Base-by-base conservation (phyloP, 2,329 filamentous ascomycete genomes). In the Apiospora pterosperma region DNA sequence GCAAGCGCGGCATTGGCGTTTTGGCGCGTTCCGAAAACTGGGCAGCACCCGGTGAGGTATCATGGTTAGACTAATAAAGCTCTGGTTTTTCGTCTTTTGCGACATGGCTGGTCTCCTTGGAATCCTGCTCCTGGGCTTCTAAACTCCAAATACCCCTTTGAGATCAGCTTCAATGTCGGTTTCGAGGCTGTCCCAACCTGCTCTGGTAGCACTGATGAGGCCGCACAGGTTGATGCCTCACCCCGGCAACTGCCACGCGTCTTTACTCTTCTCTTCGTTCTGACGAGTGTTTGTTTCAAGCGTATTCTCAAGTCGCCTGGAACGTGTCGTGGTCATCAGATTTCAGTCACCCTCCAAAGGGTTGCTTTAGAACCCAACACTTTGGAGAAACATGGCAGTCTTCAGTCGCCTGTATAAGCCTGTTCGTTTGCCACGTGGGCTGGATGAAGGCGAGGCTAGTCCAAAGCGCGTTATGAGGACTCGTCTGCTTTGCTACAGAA, bases 1-100 rank as follows among this genome's bases (percentile, higher is more conserved):
- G 48, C 28, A 34, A 55, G 48, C 48, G 34, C 34, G 48, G 48
- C 48, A 55, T 55, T 34, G 48, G 48, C 48, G 48, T 55, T 55
- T 4, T 34, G 8, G 48, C 48, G 48, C 34, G 31, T n/a, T 5
- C 38, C 16, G 48, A 55, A 16, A 28, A 8, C 48, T 34, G 48
- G n/a, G 48, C 48, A 55, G 48, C 48, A 55, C 34, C 8, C 21
- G 48, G 48, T 55, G 48, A 55, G 28, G 19, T 34, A 55, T 55
- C 48, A 55, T n/a, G 48, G 48, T n/a, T 55, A 55, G 48, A 55
- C 48, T 55, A 55, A 55, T 55, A 55, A 55, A 55, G 48, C 48
- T 55, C 28, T 55, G 48, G 34, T 55, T 34, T 55, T 34, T 55
- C 48, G 48, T 55, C 28, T 55, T 55, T 34, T 11, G 34, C 28